These are phyloP conservation scores for Gnomoniopsis sp. DNA, from an alignment of 2,329 filamentous ascomycete genomes.

Conservation along the genomic window DNA sequence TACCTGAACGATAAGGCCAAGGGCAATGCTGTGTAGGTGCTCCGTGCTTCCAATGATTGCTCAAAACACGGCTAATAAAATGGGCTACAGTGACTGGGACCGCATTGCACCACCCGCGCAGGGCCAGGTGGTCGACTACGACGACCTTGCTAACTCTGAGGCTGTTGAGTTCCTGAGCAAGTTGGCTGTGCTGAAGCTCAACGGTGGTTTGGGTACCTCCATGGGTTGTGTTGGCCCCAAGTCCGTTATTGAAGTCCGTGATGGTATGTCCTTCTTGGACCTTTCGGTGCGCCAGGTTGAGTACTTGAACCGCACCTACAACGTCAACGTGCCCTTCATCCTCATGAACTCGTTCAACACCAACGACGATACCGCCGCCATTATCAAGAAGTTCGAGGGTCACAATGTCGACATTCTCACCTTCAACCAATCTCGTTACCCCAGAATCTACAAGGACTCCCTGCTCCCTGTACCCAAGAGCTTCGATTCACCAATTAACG, in stretches of 20 bases:
- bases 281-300: constrained; percentile 98
- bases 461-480: constrained; percentile 92
- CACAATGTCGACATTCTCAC: constrained; percentile 99
- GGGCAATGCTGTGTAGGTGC: constrained; percentile 76
- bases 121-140: constrained; percentile 93
- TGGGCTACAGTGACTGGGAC: constrained; percentile 74
- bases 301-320: constrained; percentile 97
- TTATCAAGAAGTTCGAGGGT: constrained; percentile 99
- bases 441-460: constrained; percentile 96
- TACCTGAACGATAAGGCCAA: constrained; percentile 99
- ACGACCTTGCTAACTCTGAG: constrained; percentile 82
- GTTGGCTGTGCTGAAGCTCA: constrained; percentile 97
- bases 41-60: background rate
- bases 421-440: constrained; percentile 99
- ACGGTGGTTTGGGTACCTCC: constrained; percentile 97
- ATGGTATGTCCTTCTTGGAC: constrained; percentile 99
- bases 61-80: constrained; percentile 20
- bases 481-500: constrained; percentile 80
- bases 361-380: constrained; percentile 93
- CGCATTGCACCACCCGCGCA: constrained; percentile 91
- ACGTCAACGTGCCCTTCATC: constrained; percentile 95
- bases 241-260: constrained; percentile 98
- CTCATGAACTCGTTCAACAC: constrained; percentile 99
- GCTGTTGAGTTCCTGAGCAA: constrained; percentile 95
- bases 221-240: constrained; percentile 99